phyloP scores from a whole-genome alignment of 73 alveolate species.

The Paramecium bursaria region DNA sequence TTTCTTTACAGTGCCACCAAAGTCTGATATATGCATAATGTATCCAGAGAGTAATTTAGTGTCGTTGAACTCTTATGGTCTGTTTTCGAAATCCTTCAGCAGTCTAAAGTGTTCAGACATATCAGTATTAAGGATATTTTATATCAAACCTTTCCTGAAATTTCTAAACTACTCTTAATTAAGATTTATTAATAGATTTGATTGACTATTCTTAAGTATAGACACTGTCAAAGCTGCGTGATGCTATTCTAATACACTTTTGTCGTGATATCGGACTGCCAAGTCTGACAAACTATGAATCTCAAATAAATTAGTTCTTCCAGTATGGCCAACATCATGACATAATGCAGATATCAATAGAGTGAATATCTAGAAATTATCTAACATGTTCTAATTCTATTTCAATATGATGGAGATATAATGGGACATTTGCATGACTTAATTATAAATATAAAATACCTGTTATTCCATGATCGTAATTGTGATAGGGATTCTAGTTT shows the following conservation, averaged over 20 bases:
- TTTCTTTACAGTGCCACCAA: conserved; percentile 63
- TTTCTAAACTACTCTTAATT: conserved; percentile 69
- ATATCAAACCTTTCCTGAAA: conserved; percentile 78
- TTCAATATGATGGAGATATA: not conserved
- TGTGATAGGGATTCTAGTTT: conserved; percentile 64
- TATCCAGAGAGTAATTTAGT: conserved; percentile 55
- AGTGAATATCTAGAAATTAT: conserved; percentile 58
- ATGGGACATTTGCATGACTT: conserved; percentile 36
- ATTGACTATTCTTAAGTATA: conserved; percentile 71
- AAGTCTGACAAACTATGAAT: conserved; percentile 75
- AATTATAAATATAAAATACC: not conserved
- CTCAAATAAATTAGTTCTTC: conserved; percentile 79
- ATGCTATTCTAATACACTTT: conserved; percentile 89
- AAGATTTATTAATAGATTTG: conserved; percentile 72
- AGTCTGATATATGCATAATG: conserved; percentile 61
- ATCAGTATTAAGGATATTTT: conserved; percentile 80
- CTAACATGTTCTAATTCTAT: not conserved
- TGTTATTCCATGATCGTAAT: conserved; percentile 69
- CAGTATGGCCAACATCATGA: conserved; percentile 91
- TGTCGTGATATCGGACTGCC: conserved; percentile 89
- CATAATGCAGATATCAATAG: conserved; percentile 76
- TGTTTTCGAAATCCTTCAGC: conserved; percentile 63
- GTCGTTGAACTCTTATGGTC: conserved; percentile 58
- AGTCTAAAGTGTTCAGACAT: conserved; percentile 64
- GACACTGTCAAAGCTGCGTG: conserved; percentile 87